Evolutionary conservation across 805 yeast species (phyloP), one percentile per base, ranked within the genome.

Genomic region (Starmerella riodocensis): DNA sequence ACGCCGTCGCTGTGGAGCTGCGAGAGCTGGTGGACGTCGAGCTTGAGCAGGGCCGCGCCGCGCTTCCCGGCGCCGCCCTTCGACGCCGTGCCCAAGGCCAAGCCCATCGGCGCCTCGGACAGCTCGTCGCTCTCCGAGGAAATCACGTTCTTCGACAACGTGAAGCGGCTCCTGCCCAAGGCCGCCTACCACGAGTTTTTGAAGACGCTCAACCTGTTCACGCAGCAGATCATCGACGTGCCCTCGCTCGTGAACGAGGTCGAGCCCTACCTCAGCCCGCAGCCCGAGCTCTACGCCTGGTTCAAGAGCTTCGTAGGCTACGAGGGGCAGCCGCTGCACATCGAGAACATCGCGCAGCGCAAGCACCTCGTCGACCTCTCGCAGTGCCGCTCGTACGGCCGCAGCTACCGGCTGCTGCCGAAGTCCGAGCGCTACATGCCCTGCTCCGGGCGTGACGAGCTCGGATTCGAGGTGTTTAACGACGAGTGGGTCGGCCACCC

Each of bases 401-500:
- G 97, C 16, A 81, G 94, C 32, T 91, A 91, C 60, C 74, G 96
- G 54, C 74, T 81, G 53, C 67, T 88, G 39, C 98, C 98, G 21
- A 86, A 86, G 53, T 74, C 91, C 1, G 97, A 88, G 58, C 83
- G 94, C 0, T 81, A 74, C 54, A 85, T 85, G 94, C 96, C 97
- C 18, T 88, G 97, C 53, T 81, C 94, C 8, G 98, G 98, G 14
- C 75, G 99, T 53, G 99, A 91, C 61, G 97, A 88, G 53, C 81
- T 91, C 86, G 91, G 98, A 58, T 88, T 96, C 96, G 96, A 88
- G 55, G 95, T 91, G 13, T 69, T 91, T 52, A 91, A 91, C 60
- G 98, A 91, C 59, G 97, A 88, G 61, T 91, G 97, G 96, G 97
- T 91, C 26, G 95, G 96, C 6, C 97, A 91, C 61, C 99, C 99